Evolutionary conservation across 164 flowering plant genomes (phyloP), one percentile per base, ranked within the genome.

Genomic region (Chimonanthus salicifolius): DNA sequence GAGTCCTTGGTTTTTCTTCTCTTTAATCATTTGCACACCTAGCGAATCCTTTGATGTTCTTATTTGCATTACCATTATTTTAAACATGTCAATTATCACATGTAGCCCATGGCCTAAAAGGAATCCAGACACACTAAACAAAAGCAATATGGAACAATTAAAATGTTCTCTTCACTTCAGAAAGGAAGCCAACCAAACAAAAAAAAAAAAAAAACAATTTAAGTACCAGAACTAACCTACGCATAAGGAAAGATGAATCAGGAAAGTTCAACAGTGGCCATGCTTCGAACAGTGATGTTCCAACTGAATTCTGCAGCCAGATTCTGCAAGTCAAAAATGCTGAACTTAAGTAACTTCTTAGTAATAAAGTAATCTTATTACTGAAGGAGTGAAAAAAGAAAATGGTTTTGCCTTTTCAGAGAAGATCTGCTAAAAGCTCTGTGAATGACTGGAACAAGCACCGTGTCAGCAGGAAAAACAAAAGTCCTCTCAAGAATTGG

Each of bases 281-380:
- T 16, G 71, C 20, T 65, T 76, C 87, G 67, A 82, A 78, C 64
- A 84, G 73, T 49, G 94, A 84, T 33, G 91, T 85, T 54, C 96
- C 98, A 47, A 78, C 88, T 94, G 93, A 91, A 72, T 88, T 88
- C 78, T 90, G 98, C 20, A 93, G 84, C 99, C 99, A 95, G 72
- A 95, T 85, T 78, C 99, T 95, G 94, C 78, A 82, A 77, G 47
- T 73, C 70, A 64, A 70, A 33, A 76, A 33, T 68, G 51, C 70
- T 47, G 4, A 47, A 47, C 21, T 47, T 68, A 47, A 48, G 16
- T 54, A 54, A 54, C 60, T 11, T 54, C 16, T 13, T 54, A 13
- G 58, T 15, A 51, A 51, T 51, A 51, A n/a, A 13, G 16, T 54
- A 33, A 33, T 33, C 33, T 33, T 0, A 33, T 33, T 33, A 33